Evolutionary conservation across 441 rosid genomes (phyloP).

Genomic region (Populus hybrid): DNA sequence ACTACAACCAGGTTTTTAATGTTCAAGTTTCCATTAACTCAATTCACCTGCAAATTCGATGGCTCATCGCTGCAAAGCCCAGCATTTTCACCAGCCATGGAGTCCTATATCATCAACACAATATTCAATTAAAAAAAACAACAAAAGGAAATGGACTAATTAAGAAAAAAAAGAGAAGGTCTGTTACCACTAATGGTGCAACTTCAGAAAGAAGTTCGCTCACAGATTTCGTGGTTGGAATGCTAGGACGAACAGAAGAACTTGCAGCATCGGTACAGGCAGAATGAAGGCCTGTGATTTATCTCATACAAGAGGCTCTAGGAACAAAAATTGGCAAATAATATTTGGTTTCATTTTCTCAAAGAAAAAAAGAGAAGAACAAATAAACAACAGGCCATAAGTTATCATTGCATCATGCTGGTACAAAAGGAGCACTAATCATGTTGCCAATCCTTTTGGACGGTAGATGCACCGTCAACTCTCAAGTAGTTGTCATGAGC

Average conservation of each 20-base stretch:
- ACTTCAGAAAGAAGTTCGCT: conserved; percentile 59
- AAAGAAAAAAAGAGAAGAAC: background rate
- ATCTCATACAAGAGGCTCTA: conserved; percentile 79
- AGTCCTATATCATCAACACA: conserved; percentile 41
- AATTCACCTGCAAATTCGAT: conserved; percentile 46
- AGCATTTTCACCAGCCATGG: conserved; percentile 33
- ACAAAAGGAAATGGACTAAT: background rate
- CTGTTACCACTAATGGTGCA: conserved; percentile 43
- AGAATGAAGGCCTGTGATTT: conserved; percentile 69
- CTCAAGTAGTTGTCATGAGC: background rate
- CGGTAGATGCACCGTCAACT: background rate
- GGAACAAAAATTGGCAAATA: conserved; percentile 17
- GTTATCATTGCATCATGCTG: background rate
- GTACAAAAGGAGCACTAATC: background rate
- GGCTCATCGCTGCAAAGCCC: conserved; percentile 40
- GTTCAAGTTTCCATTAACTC: conserved; percentile 2
- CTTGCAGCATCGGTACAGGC: conserved; percentile 66
- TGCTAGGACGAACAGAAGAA: conserved; percentile 66
- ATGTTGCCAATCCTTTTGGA: background rate
- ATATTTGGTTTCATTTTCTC: conserved; percentile 2
- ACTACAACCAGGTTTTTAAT: conserved; percentile 6
- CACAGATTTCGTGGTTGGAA: conserved; percentile 58
- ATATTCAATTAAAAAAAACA: conserved; percentile 1
- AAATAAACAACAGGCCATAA: background rate
- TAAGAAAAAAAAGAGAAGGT: conserved; percentile 12